Evolutionary conservation across 257 asterid species (phyloP).

Genomic region (Nicotiana undulata): DNA sequence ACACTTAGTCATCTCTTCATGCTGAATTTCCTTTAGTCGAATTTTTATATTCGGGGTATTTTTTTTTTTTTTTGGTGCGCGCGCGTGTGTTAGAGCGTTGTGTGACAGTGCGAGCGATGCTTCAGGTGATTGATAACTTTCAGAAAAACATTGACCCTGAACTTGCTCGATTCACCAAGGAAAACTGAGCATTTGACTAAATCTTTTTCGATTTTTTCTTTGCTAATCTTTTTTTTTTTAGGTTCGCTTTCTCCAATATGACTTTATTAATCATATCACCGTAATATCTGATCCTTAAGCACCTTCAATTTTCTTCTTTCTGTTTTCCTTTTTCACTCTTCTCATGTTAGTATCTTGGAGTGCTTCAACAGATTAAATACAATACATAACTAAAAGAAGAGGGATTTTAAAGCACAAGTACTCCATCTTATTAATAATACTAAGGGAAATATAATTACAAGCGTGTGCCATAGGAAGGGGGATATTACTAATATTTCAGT

Average conservation of each 20-base stretch:
- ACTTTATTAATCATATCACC: background rate
- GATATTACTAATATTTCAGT: background rate
- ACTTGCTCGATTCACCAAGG: background rate
- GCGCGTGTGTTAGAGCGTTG: too few relatives aligned
- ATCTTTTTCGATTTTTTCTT: background rate
- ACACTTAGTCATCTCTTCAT: too few relatives aligned
- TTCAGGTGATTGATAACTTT: background rate
- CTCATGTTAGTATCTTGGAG: too few relatives aligned
- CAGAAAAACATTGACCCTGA: conserved; percentile 7
- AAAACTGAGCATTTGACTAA: background rate
- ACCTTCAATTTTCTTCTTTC: background rate
- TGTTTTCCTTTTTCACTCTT: background rate
- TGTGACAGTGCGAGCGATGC: background rate
- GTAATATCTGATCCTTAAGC: background rate
- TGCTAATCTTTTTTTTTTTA: background rate
- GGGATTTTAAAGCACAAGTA: background rate
- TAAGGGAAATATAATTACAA: background rate
- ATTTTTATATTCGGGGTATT: background rate
- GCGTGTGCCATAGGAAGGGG: background rate
- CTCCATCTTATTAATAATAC: background rate
- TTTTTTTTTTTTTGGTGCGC: background rate
- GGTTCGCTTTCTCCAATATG: background rate
- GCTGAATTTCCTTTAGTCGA: too few relatives aligned
- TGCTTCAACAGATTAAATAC: background rate
- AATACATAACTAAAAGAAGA: background rate